These are phyloP conservation scores for Forsythia suspensa DNA, from an alignment of 257 asterid genomes.

Conservation along the genomic window DNA sequence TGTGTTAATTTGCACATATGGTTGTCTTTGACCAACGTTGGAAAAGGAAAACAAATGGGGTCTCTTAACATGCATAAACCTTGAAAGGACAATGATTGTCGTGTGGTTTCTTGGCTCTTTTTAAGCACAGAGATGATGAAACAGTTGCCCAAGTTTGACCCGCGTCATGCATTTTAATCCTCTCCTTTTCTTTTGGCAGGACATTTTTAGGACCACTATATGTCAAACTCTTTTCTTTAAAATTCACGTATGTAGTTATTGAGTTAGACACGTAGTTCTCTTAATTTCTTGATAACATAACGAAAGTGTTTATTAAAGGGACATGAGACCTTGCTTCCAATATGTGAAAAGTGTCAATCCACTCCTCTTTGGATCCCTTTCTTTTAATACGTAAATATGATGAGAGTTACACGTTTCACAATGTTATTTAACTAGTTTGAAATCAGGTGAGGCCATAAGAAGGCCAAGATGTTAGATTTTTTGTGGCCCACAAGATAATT, in stretches of 20 bases:
- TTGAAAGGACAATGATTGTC: conserved; percentile 2
- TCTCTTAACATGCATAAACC: background rate
- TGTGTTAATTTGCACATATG: background rate
- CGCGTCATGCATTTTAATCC: background rate
- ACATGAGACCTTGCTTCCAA: background rate
- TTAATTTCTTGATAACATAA: background rate
- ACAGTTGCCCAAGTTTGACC: background rate
- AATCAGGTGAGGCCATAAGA: too few species aligned
- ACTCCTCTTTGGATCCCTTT: background rate
- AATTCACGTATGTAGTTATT: background rate
- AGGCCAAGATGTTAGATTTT: too few species aligned
- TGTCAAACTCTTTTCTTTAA: background rate
- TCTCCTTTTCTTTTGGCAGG: background rate
- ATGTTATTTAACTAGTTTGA: too few species aligned
- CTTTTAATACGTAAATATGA: background rate
- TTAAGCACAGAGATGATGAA: background rate
- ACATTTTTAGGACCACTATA: background rate
- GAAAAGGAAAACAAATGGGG: background rate
- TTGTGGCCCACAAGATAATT: too few species aligned
- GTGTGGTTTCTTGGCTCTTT: background rate
- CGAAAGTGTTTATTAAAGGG: background rate
- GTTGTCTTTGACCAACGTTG: background rate
- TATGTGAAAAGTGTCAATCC: background rate
- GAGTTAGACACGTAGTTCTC: background rate
- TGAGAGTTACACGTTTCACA: too few species aligned